Evolutionary conservation across 306 rosid species (phyloP).

Genomic region (Cucurbita ficifolia): DNA sequence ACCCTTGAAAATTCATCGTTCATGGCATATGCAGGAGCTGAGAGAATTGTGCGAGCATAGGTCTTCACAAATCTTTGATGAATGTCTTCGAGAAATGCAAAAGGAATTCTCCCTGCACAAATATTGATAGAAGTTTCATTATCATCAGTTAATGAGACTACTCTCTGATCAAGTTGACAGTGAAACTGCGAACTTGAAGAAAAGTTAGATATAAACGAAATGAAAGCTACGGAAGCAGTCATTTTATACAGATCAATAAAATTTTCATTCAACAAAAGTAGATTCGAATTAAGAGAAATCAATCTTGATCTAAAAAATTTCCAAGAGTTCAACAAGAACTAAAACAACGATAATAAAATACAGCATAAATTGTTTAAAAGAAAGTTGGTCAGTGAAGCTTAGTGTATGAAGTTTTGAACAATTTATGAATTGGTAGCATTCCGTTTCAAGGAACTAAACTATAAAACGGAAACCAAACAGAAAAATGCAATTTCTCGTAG

Average conservation of each 20-base stretch:
- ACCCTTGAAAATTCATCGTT: conserved; percentile 68
- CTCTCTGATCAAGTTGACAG: neutral
- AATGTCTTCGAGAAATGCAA: conserved; percentile 64
- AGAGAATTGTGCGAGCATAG: conserved; percentile 49
- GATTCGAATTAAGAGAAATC: neutral
- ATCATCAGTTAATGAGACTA: neutral
- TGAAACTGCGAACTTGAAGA: neutral
- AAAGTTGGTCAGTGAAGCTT: neutral
- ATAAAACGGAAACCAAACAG: neutral
- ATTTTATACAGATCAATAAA: neutral
- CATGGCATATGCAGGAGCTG: conserved; percentile 62
- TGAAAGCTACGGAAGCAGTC: neutral
- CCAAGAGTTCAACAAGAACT: neutral
- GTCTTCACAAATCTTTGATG: conserved; percentile 58
- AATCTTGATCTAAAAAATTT: neutral
- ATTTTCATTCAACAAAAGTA: neutral
- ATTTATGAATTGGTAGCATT: neutral
- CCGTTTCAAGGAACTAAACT: neutral
- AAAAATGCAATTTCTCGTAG: neutral
- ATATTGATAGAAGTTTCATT: neutral
- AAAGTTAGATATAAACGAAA: neutral
- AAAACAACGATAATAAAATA: neutral
- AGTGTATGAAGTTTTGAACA: neutral
- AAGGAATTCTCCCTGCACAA: conserved; percentile 46
- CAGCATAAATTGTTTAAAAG: neutral